Percentiles rank a stretch among this genome's conserved stretches.
These are phyloP conservation scores for Aspergillus steynii DNA, from an alignment of 495 filamentous ascomycete genomes.

Conservation along the genomic window DNA sequence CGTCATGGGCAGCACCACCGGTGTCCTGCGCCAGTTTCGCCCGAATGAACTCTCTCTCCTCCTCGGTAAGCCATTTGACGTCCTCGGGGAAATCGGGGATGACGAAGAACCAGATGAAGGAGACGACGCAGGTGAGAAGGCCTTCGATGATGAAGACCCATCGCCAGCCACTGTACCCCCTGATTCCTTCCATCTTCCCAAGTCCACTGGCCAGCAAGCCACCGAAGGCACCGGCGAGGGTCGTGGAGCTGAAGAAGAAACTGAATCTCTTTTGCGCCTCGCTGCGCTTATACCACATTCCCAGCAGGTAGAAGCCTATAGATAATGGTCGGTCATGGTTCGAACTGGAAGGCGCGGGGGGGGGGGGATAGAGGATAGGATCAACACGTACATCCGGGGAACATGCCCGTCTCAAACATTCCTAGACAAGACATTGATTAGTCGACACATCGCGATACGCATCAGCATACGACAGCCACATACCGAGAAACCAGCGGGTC, in stretches of 20 bases:
- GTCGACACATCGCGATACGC: background rate
- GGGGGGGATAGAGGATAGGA: background rate
- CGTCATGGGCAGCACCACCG: constrained; percentile 68
- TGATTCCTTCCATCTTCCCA: constrained; percentile 66
- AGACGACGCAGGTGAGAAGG: constrained; percentile 67
- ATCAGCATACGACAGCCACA: background rate
- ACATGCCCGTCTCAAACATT: constrained; percentile 87
- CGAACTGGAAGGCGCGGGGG: background rate
- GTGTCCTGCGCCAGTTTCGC: constrained; percentile 76
- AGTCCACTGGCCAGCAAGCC: constrained; percentile 82
- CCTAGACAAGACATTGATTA: constrained; percentile 43
- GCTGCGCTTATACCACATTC: constrained; percentile 85
- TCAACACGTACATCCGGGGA: constrained; percentile 59
- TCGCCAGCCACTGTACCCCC: constrained; percentile 78
- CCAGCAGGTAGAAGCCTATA: constrained; percentile 73
- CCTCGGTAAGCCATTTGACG: constrained; percentile 62
- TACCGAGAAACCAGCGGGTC: constrained; percentile 75
- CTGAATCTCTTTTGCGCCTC: constrained; percentile 89
- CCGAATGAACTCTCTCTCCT: constrained; percentile 74
- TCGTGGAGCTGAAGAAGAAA: constrained; percentile 86
- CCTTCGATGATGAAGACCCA: constrained; percentile 82
- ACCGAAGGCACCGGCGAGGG: constrained; percentile 83
- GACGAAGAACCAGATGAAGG: constrained; percentile 72
- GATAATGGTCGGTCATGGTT: constrained; percentile 11
- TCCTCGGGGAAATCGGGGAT: constrained; percentile 75